These are phyloP conservation scores for Chytridium lagenaria DNA, from an alignment of 371 early-diverging fungal species.

Conservation along the genomic window DNA sequence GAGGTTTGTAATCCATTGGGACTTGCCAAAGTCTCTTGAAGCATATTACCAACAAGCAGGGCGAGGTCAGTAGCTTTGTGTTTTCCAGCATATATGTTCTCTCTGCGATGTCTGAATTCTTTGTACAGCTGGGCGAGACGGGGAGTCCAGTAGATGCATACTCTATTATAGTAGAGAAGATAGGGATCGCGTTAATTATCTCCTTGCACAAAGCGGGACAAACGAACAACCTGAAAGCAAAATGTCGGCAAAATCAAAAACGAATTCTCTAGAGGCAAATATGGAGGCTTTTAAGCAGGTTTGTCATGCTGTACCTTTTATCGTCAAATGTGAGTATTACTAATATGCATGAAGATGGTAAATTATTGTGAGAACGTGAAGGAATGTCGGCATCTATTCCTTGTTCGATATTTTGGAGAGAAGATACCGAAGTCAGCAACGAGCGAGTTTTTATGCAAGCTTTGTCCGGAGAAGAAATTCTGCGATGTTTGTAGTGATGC, in stretches of 20 bases:
- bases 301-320: neutral
- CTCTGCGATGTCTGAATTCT: neutral
- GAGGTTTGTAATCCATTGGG: constrained; percentile 72
- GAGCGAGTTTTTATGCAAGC: constrained; percentile 5
- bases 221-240: constrained; percentile 8
- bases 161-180: constrained; percentile 66
- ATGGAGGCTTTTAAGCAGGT: constrained; percentile 47
- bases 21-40: constrained; percentile 67
- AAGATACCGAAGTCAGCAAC: neutral
- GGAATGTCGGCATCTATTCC: constrained; percentile 47
- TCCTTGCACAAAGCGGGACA: constrained; percentile 23
- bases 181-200: constrained; percentile 44
- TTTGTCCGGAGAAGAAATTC: constrained; percentile 35
- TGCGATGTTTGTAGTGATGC: constrained; percentile 55
- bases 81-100: neutral
- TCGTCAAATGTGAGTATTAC: constrained; percentile 8
- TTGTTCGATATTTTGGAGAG: constrained; percentile 51
- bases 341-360: constrained; percentile 51
- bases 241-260: neutral
- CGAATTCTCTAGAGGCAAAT: constrained; percentile 32
- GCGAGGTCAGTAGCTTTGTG: constrained; percentile 30
- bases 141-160: constrained; percentile 57
- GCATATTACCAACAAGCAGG: constrained; percentile 73
- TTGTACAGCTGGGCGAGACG: constrained; percentile 70
- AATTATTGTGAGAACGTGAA: constrained; percentile 54